phyloP scores from a whole-genome alignment of 768 basidiomycete genomes.

The Melanogaster broomeanus region DNA sequence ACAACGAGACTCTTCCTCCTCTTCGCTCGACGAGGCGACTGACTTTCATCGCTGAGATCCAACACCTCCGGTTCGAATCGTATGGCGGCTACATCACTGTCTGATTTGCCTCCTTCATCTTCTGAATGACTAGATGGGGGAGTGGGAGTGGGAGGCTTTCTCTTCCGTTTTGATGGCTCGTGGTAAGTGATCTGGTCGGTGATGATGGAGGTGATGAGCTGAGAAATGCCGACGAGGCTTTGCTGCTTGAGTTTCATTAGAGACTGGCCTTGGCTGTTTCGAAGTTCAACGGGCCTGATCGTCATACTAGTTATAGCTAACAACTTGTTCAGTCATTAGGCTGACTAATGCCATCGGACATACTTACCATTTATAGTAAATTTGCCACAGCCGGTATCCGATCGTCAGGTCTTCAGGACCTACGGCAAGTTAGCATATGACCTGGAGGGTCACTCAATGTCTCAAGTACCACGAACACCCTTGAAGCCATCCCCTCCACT shows the following conservation, averaged over 20 bases:
- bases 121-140: constrained; percentile 15
- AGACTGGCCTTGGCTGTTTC: constrained; percentile 8
- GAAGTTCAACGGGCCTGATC: no score
- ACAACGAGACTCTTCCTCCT: constrained; percentile 11
- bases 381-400: no score
- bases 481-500: constrained; percentile 3
- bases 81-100: constrained; percentile 53
- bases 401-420: no score
- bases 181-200: constrained; percentile 6
- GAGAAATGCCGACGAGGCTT: constrained; percentile 41
- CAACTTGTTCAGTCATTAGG: no score
- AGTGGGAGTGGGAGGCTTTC: constrained; percentile 10
- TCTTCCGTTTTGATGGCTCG: constrained; percentile 15
- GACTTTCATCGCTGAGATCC: constrained; percentile 25
- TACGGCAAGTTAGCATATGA: no score
- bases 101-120: constrained; percentile 28
- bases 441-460: neutral
- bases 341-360: no score
- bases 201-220: constrained; percentile 29
- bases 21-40: constrained; percentile 27
- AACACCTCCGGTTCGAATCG: constrained; percentile 43
- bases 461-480: neutral
- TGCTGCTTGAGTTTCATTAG: constrained; percentile 42
- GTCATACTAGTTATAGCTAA: no score
- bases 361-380: no score